Evolutionary conservation across 768 basidiomycete genomes (phyloP).

Genomic region (Xerocomus potaroensis): DNA sequence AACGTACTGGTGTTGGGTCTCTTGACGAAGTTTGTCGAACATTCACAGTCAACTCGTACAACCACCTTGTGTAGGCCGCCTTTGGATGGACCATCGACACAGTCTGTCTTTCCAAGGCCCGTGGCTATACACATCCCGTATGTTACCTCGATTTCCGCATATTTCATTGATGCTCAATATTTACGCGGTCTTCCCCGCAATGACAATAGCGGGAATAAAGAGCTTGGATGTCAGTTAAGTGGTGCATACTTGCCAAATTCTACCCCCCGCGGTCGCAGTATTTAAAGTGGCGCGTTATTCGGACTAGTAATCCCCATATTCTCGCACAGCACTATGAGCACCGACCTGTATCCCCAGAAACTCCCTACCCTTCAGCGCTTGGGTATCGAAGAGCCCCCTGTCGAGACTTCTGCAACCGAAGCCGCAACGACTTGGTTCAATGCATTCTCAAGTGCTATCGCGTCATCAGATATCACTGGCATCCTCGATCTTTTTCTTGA

Average conservation of each 20-base stretch:
- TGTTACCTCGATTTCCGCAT: no score
- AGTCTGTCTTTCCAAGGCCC: no score
- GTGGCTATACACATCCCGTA: no score
- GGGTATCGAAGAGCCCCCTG: slow-evolving; percentile 20
- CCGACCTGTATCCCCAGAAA: slow-evolving; percentile 21
- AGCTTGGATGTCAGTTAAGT: no score
- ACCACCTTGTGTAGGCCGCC: no score
- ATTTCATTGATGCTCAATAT: no score
- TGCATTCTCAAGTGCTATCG: slow-evolving; percentile 21
- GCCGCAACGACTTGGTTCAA: slow-evolving; percentile 25
- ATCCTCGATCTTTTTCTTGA: slow-evolving; percentile 28
- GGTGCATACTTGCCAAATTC: not conserved
- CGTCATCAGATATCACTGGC: slow-evolving; percentile 10
- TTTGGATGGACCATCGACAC: no score
- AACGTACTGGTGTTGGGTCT: no score
- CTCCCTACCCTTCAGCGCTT: slow-evolving; percentile 29
- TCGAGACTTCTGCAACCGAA: slow-evolving; percentile 14
- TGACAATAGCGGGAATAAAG: no score
- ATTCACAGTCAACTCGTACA: no score
- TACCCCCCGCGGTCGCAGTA: not conserved
- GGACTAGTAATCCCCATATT: not conserved
- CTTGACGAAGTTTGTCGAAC: no score
- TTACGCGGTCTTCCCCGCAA: no score
- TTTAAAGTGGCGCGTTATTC: not conserved
- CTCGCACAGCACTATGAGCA: slow-evolving; percentile 8